Evolutionary conservation across 1,284 basidiomycete genomes (phyloP).

Genomic region (Butyriboletus appendiculatus): DNA sequence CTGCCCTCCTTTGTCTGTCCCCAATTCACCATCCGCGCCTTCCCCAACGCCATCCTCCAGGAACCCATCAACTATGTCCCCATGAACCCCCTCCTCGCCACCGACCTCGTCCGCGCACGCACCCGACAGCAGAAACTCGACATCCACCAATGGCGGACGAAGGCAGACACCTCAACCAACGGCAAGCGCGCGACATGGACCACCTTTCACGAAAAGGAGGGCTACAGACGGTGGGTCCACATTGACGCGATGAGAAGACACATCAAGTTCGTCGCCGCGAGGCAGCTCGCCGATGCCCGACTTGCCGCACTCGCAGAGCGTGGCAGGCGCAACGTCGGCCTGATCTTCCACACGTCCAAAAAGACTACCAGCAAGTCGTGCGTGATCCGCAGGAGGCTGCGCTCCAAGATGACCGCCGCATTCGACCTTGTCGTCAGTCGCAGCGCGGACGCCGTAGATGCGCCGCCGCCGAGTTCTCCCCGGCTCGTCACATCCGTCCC

Average conservation of each 20-base stretch:
- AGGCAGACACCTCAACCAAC: no score
- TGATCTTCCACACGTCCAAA: slow-evolving; percentile 29
- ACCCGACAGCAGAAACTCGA: not conserved
- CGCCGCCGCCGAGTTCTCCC: not conserved
- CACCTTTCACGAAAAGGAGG: not conserved
- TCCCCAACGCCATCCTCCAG: slow-evolving; percentile 28
- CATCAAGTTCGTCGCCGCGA: not conserved
- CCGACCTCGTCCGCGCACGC: slow-evolving; percentile 4
- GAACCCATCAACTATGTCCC: slow-evolving; percentile 15
- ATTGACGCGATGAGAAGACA: not conserved
- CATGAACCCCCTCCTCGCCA: slow-evolving; percentile 16
- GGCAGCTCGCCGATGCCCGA: slow-evolving; percentile 7
- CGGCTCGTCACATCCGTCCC: not conserved
- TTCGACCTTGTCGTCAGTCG: slow-evolving; percentile 27
- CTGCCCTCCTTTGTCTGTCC: slow-evolving; percentile 23
- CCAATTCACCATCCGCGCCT: slow-evolving; percentile 27
- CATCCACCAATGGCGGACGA: not conserved
- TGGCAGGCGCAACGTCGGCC: slow-evolving; percentile 14
- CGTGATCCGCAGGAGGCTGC: slow-evolving; percentile 27
- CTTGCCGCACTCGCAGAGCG: slow-evolving; percentile 6
- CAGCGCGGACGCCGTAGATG: slow-evolving; percentile 13
- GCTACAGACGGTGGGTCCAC: not conserved
- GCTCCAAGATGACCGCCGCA: slow-evolving; percentile 27
- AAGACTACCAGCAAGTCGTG: slow-evolving; percentile 30
- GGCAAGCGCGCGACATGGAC: not conserved